phyloP scores from a whole-genome alignment of 1,284 basidiomycete genomes.

The Coniferiporia sulphurascens region DNA sequence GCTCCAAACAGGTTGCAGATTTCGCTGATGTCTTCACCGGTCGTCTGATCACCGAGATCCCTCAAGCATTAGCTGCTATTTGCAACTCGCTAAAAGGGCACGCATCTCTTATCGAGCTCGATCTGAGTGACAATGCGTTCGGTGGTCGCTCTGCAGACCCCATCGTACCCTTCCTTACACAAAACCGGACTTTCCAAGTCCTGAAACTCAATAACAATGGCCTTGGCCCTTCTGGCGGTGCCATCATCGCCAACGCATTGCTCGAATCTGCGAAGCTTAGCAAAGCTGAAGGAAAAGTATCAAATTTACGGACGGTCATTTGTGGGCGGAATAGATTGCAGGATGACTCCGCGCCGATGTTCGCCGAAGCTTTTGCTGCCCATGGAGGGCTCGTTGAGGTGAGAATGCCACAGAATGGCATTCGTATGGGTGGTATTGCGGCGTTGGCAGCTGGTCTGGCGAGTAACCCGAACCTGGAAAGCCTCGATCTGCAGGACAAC shows the following conservation, averaged over 20 bases:
- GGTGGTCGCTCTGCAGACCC: constrained; percentile 94
- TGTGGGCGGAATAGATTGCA: constrained; percentile 96
- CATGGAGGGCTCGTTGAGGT: constrained; percentile 83
- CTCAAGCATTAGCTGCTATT: constrained; percentile 82
- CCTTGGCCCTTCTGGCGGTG: constrained; percentile 88
- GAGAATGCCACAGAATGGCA: constrained; percentile 95
- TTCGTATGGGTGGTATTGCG: constrained; percentile 91
- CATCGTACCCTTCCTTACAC: constrained; percentile 84
- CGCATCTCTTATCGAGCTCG: constrained; percentile 78
- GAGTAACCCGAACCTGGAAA: constrained; percentile 62
- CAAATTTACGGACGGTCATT: constrained; percentile 76
- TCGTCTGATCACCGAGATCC: constrained; percentile 94
- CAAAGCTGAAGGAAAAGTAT: constrained; percentile 60
- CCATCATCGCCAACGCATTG: constrained; percentile 82
- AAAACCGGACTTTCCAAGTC: constrained; percentile 75
- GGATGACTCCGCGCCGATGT: constrained; percentile 79
- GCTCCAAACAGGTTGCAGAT: constrained; percentile 71
- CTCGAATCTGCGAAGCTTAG: constrained; percentile 71
- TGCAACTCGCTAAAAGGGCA: constrained; percentile 84
- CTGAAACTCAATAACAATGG: constrained; percentile 97
- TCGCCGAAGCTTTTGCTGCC: constrained; percentile 86
- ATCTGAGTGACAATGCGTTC: constrained; percentile 96
- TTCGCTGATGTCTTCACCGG: constrained; percentile 98
- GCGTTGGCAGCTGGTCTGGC: constrained; percentile 75
- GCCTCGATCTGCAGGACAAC: constrained; percentile 95